Base-by-base conservation (phyloP, 352 stramenopile genomes). In the Phytophthora pisi region DNA sequence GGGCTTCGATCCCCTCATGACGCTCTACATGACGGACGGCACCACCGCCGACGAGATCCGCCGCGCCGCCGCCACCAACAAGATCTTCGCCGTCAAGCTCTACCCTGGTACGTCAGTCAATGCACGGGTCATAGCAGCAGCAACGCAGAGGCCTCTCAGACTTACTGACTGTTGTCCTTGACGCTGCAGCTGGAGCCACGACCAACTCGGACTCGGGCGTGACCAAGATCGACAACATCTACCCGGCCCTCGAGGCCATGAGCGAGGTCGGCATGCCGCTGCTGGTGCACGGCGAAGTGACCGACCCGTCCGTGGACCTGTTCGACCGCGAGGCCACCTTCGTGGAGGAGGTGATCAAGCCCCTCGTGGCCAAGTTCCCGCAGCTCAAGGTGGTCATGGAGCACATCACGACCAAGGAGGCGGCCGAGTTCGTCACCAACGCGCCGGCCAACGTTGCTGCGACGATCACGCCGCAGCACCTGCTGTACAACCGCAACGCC, bases 351-450 rank as follows among this genome's bases (percentile, higher is more conserved):
- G 91, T 98, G 62, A 92, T 99, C 54, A 96, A 93, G 67, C 95
- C 97, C 18, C 66, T 99, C 4, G 91, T 99, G 5, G 66, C 59
- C n/a, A 88, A 96, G 54, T 95, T 98, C 75, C 96, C 97, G 7
- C 76, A 85, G 34, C 86, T 99, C 30, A 99, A 99, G 81, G 89
- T 99, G 57, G 97, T 99, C n/a, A 98, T 99, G 95, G 98, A 99
- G 81, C 98, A 99, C 77, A 99, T 99, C 69, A 99, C 97, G 57
- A 99, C 98, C 7, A 88, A 91, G 50, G 88, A 99, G 50, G 97
- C 97, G 5, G 97, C 98, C 3, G 83, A 98, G 47, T 99, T 99
- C 76, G 93, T 99, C 9, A 72, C 66, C 13, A 73, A 86, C 30
- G 84, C 85, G 23, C 82, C 91, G 0, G 79, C 79, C 31, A 99